These are phyloP conservation scores for Candida broadrunensis DNA, from an alignment of 805 yeast species.

Conservation along the genomic window DNA sequence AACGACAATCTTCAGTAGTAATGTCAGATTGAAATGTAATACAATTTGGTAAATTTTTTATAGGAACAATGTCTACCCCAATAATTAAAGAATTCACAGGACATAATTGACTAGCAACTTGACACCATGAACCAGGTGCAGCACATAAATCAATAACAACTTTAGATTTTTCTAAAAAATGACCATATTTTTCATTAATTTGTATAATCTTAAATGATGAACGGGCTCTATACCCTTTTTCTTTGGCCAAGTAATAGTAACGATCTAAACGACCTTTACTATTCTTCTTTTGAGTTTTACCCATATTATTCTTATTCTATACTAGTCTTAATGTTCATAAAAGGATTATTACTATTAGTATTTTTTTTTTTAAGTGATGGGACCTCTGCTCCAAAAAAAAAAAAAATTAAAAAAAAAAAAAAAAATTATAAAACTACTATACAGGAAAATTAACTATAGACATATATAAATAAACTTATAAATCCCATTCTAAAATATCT, in stretches of 20 bases:
- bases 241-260: constrained; percentile 94
- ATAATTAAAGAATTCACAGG: constrained; percentile 91
- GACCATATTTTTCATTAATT: constrained; percentile 94
- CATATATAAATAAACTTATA: neutral
- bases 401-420: neutral
- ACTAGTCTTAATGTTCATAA: no score
- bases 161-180: constrained; percentile 88
- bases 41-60: constrained; percentile 92
- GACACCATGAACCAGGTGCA: constrained; percentile 99
- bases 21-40: constrained; percentile 95
- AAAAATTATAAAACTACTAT: neutral
- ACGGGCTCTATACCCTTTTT: constrained; percentile 98
- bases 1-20: constrained; percentile 96
- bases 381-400: neutral
- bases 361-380: neutral
- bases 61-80: constrained; percentile 98
- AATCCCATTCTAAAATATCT: constrained; percentile 3
- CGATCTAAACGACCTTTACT: constrained; percentile 99
- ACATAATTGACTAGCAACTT: constrained; percentile 91
- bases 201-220: constrained; percentile 95
- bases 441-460: neutral
- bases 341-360: no score
- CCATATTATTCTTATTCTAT: no score
- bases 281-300: constrained; percentile 89
- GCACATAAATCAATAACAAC: constrained; percentile 98